These are phyloP conservation scores for Xylaria hypoxylon DNA, from an alignment of 2,329 filamentous ascomycete genomes.

Conservation along the genomic window DNA sequence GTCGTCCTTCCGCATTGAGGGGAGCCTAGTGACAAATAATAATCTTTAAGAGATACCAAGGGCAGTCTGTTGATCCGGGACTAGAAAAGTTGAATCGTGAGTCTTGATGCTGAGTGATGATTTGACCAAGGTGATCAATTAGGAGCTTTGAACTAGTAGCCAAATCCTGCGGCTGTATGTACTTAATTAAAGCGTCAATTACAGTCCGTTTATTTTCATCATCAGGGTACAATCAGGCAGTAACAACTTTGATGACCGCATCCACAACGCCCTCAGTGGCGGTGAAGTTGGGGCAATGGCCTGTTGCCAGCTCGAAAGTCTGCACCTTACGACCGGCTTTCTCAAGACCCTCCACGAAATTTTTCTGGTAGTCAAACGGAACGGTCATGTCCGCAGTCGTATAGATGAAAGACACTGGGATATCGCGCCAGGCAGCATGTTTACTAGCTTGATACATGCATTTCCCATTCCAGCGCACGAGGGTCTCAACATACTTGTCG, in stretches of 20 bases:
- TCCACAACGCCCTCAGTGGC: constrained; percentile 31
- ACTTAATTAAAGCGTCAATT: too few relatives aligned
- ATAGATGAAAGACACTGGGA: constrained; percentile 28
- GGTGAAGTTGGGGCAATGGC: constrained; percentile 40
- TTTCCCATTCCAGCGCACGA: constrained; percentile 39
- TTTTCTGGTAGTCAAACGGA: constrained; percentile 29
- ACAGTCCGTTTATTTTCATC: too few relatives aligned
- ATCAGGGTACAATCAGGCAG: too few relatives aligned
- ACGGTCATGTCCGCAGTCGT: constrained; percentile 28
- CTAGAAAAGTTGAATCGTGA: too few relatives aligned
- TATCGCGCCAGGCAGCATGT: constrained; percentile 35
- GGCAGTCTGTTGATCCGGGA: too few relatives aligned
- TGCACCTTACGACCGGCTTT: constrained; percentile 32
- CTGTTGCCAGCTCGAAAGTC: constrained; percentile 33
- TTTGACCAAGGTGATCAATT: too few relatives aligned
- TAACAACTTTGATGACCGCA: not conserved
- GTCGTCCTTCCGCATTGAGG: too few relatives aligned
- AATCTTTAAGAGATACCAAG: too few relatives aligned
- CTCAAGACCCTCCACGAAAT: constrained; percentile 30
- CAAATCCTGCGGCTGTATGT: too few relatives aligned
- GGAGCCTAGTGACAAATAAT: too few relatives aligned
- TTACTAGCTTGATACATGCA: constrained; percentile 36
- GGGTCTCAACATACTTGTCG: constrained; percentile 20
- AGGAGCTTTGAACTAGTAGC: too few relatives aligned
- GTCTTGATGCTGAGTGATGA: too few relatives aligned